Evolutionary conservation across 2,329 filamentous ascomycete species (phyloP), one percentile per base, ranked within the genome.

Genomic region (Colletotrichum sp.): DNA sequence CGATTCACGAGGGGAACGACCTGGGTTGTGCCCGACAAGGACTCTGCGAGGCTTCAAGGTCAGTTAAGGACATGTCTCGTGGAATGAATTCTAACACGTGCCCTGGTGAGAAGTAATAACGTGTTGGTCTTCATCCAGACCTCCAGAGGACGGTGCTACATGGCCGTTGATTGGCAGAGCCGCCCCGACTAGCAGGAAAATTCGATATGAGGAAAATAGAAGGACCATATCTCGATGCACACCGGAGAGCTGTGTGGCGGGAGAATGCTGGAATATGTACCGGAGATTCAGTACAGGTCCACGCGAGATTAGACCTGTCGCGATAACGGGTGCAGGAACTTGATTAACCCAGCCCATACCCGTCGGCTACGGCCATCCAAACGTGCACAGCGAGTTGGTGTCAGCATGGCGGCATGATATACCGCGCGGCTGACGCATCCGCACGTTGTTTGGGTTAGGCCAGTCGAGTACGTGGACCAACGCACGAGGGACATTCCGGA

Each of bases 401-500:
- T n/a, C 24, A 34, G 39, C 44, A 49, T 36, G 68, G 15, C 18
- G 26, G 39, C 44, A 49, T 21, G n/a, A 7, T 13, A 49, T 49
- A 21, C n/a, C n/a, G 44, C 44, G 44, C 44, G 44, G 44, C 44
- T 49, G n/a, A 49, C 44, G 18, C 44, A 49, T 18, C 44, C n/a
- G n/a, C n/a, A 49, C 10, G 12, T 49, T 30, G 18, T n/a, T 60
- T 28, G 26, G 28, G 26, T 62, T 62, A 62, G 59, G 59, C 71
- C 71, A 71, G 69, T 55, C 10, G 44, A 49, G 32, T 63, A n/a
- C 8, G 44, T 24, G 18, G 24, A 26, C 24, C 28, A 44, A 49
- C 64, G 66, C 71, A 71, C 71, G 66, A 74, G 71, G 66, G 66
- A 8, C 28, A 71, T 64, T 64, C 44, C 57, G 39, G 18, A 64